A percentile compares a stretch with the other conserved stretches of the same genome.
These are phyloP conservation scores for Russula ochroleuca DNA, from an alignment of 768 basidiomycete species.

Conservation along the genomic window DNA sequence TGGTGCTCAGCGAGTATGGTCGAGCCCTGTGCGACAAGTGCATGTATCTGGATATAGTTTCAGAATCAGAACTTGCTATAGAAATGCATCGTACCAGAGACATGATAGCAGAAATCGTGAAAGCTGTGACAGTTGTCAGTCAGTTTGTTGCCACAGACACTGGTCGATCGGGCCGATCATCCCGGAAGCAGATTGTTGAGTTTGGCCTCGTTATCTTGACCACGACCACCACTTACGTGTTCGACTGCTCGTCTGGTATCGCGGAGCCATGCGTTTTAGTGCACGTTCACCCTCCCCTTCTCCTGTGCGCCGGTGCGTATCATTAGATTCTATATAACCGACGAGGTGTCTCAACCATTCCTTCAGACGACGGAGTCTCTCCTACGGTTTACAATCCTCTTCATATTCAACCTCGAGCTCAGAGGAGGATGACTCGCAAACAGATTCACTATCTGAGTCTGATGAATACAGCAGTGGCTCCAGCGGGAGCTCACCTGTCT, in stretches of 20 bases:
- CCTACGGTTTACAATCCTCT: conserved; percentile 21
- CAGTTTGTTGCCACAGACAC: background rate
- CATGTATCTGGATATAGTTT: conserved; percentile 59
- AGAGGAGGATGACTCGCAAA: conserved; percentile 3
- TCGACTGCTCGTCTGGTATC: background rate
- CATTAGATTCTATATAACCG: background rate
- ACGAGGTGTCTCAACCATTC: background rate
- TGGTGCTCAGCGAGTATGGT: conserved; percentile 87
- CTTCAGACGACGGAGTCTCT: conserved; percentile 20
- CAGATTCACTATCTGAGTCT: conserved; percentile 14
- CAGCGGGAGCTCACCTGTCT: conserved; percentile 4
- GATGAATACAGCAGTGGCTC: conserved; percentile 15
- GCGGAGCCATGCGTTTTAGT: conserved; percentile 19
- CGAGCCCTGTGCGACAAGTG: conserved; percentile 72
- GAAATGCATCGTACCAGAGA: conserved; percentile 11
- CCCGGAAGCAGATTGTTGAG: background rate
- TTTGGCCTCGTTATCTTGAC: background rate
- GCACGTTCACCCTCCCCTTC: conserved; percentile 23
- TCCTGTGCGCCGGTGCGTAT: conserved; percentile 16
- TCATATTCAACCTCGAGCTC: conserved; percentile 14
- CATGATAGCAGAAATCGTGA: conserved; percentile 13
- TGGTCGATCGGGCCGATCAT: background rate
- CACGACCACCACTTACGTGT: background rate
- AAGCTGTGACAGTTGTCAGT: background rate
- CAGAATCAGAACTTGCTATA: background rate